A percentile compares a stretch with the other conserved stretches of the same genome.
Evolutionary conservation across 176 grass and related monocot genomes (phyloP).

Genomic region (Phoenix dactylifera): DNA sequence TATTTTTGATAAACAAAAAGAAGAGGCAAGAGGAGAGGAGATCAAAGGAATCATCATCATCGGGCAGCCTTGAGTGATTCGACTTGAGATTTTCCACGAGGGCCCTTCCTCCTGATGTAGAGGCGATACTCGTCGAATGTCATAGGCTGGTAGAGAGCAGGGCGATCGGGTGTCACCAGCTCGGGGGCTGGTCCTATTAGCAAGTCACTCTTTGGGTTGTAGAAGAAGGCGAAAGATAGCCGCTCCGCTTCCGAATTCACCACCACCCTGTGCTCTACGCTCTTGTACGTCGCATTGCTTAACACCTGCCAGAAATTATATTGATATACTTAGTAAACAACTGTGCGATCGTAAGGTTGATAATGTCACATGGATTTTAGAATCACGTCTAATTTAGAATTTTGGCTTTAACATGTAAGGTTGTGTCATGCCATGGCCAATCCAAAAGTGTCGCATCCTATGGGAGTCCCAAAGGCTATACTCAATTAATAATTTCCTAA

Average conservation of each 20-base stretch:
- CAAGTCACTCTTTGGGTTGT: conserved; percentile 12
- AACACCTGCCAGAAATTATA: conserved; percentile 2
- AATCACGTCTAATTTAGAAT: too few relatives aligned
- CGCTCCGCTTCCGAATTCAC: not conserved
- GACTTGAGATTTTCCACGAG: conserved; percentile 4
- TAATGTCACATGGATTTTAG: too few relatives aligned
- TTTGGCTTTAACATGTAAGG: too few relatives aligned
- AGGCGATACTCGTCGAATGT: conserved; percentile 10
- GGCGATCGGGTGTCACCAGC: not conserved
- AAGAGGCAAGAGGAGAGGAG: too few relatives aligned
- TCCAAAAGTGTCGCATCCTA: too few relatives aligned
- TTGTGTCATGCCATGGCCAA: too few relatives aligned
- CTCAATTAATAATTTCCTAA: too few relatives aligned
- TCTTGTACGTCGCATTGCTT: conserved; percentile 19
- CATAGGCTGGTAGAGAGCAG: not conserved
- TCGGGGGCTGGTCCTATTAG: not conserved
- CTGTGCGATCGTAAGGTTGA: too few relatives aligned
- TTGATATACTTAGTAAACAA: too few relatives aligned
- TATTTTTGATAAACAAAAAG: too few relatives aligned
- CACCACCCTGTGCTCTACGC: conserved; percentile 10
- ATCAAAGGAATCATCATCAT: too few relatives aligned
- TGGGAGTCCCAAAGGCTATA: too few relatives aligned
- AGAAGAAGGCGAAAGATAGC: conserved; percentile 14
- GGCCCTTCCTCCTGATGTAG: not conserved
- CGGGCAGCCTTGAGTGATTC: not conserved